phyloP scores from a whole-genome alignment of 345 rosid species.

The Reutealis trisperma region DNA sequence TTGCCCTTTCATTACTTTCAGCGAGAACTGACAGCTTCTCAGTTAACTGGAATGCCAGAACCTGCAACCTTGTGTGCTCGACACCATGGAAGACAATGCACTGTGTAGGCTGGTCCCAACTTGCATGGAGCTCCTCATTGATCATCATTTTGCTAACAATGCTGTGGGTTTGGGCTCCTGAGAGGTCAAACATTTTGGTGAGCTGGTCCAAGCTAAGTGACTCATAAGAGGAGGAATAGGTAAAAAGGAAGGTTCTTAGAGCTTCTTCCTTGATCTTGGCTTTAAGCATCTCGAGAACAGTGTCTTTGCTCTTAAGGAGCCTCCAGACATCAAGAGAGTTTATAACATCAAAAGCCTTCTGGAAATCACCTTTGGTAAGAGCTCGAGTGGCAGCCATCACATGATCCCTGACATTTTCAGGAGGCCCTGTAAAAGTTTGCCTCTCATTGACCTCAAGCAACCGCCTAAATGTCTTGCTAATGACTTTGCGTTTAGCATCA shows the following conservation, averaged over 20 bases:
- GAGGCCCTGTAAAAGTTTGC: conserved; percentile 83
- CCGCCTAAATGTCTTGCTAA: conserved; percentile 82
- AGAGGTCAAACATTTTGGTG: conserved; percentile 74
- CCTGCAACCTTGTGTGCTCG: conserved; percentile 68
- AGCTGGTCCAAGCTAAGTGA: conserved; percentile 68
- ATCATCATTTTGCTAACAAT: conserved; percentile 87
- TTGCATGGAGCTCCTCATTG: conserved; percentile 69
- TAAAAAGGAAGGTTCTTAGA: conserved; percentile 71
- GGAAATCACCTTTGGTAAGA: conserved; percentile 71
- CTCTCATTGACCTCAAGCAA: conserved; percentile 72
- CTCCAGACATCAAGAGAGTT: conserved; percentile 81
- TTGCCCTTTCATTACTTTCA: conserved; percentile 79
- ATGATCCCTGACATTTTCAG: conserved; percentile 89
- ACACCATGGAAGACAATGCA: conserved; percentile 77
- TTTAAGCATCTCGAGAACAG: conserved; percentile 68
- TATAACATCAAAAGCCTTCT: conserved; percentile 60
- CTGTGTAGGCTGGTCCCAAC: conserved; percentile 86
- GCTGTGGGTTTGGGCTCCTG: conserved; percentile 57
- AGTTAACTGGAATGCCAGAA: conserved; percentile 75
- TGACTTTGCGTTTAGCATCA: conserved; percentile 62
- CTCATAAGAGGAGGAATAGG: conserved; percentile 60
- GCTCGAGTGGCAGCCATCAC: conserved; percentile 85
- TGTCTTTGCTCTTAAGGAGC: conserved; percentile 59
- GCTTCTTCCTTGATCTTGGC: conserved; percentile 88
- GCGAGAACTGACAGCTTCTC: conserved; percentile 69